phyloP scores from a whole-genome alignment of 148 eudicot genomes.

The Rhododendron kiyosumense region DNA sequence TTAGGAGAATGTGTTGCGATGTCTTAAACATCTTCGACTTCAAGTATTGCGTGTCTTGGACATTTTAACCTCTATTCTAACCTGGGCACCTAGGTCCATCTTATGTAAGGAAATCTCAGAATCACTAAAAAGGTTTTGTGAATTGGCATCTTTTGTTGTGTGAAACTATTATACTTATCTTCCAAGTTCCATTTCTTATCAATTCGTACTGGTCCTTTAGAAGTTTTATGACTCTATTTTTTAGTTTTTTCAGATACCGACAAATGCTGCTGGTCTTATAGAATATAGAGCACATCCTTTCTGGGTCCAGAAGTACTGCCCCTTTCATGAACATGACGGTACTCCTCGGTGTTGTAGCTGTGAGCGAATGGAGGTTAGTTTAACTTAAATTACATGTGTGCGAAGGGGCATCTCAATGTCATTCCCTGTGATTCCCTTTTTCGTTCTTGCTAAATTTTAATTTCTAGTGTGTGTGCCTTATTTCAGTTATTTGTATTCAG shows the following conservation, averaged over 20 bases:
- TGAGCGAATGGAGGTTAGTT: slow-evolving; percentile 94
- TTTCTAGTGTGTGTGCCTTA: not conserved
- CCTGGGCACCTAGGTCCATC: not conserved
- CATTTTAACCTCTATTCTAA: not conserved
- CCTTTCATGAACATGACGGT: slow-evolving; percentile 76
- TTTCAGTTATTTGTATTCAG: not conserved
- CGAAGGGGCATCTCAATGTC: not conserved
- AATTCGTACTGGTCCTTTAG: not conserved
- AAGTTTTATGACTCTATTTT: not conserved
- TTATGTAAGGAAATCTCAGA: not conserved
- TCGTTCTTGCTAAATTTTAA: not conserved
- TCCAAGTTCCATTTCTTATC: not conserved
- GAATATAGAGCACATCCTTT: slow-evolving; percentile 98
- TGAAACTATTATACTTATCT: not conserved
- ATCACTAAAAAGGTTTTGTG: not conserved
- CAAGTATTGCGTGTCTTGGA: not conserved
- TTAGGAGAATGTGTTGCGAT: not conserved
- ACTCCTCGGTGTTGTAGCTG: slow-evolving; percentile 99
- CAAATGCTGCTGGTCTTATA: slow-evolving; percentile 75
- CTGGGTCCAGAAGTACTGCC: slow-evolving; percentile 97
- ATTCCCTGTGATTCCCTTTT: not conserved
- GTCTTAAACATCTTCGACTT: not conserved
- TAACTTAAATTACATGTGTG: not conserved
- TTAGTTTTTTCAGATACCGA: slow-evolving; percentile 54
- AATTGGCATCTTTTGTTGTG: not conserved